Base-by-base conservation (phyloP, 805 yeast species). In the Maudiozyma bulderi region DNA sequence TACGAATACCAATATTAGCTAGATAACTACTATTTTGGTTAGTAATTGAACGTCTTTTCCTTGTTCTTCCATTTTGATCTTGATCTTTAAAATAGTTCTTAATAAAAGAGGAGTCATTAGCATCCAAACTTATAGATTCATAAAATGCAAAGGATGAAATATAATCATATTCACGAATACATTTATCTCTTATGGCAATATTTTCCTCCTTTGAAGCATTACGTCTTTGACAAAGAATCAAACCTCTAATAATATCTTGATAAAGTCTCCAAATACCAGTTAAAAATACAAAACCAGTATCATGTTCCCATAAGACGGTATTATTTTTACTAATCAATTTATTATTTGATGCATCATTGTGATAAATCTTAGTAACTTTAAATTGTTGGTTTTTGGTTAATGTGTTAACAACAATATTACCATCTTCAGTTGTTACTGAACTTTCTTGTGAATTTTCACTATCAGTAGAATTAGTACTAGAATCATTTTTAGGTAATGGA, bases 301-400 rank as follows among this genome's bases (percentile, higher is more conserved):
- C 77, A 60, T 83, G 81, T 63, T 85, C 93, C 96, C 96, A 88
- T 53, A 87, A 81, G 48, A 88, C 77, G 78, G 88, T 78, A 57
- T 85, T 84, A 50, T 74, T 78, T 55, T 59, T 59, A 44, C 62
- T 64, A 45, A 65, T 57, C 31, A 62, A 52, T 31, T 52, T 54
- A 31, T 47, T 49, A 29, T 52, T 50, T 30, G 45, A 34, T 15
- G 46, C 51, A 42, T 51, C 35, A 38, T 48, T 52, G 42, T 60
- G 57, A 43, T 56, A 59, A 41, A 61, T 46, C 46, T 62, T 63
- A 31, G 55, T 56, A 45, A 61, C 46, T 46, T 59, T 59, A 53
- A 59, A 61, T 49, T 62, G 66, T 53, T 64, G 67, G 46, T 64
- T 63, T 45, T 61, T 64, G 6, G 64, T 59, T 33, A 62, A 43